A percentile compares a stretch with the other conserved stretches of the same genome.
Conservation (phyloP, 805 yeast genomes). For the Yarrowia bubula region DNA sequence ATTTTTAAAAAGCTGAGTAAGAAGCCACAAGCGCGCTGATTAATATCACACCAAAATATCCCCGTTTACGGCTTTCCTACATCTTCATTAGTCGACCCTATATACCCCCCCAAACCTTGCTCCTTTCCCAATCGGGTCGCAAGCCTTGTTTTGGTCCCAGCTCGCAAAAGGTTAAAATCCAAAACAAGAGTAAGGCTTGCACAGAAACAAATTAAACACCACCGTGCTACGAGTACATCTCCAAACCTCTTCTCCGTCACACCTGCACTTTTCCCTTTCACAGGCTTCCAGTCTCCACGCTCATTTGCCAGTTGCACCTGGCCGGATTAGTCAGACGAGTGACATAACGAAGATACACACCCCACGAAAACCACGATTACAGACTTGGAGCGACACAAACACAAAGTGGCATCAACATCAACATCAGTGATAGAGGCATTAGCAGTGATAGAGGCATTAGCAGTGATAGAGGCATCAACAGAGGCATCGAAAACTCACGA, state of each 20-base stretch:
- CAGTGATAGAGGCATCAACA: background rate
- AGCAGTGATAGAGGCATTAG: background rate
- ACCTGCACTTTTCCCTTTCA: background rate
- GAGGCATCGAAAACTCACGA: background rate
- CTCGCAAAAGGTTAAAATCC: constrained; percentile 2
- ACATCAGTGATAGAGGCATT: background rate
- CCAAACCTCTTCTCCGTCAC: background rate
- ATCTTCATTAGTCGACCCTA: background rate
- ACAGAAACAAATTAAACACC: constrained; percentile 4
- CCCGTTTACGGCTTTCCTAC: too few relatives aligned
- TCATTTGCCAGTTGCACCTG: constrained; percentile 20
- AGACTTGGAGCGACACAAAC: too few relatives aligned
- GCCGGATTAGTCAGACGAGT: background rate
- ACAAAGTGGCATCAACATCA: background rate
- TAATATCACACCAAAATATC: too few relatives aligned
- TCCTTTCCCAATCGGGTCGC: constrained; percentile 24
- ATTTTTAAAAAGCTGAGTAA: too few relatives aligned
- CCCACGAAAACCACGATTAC: too few relatives aligned
- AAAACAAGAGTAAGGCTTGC: constrained; percentile 10
- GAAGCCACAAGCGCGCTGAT: too few relatives aligned
- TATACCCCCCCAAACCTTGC: constrained; percentile 1
- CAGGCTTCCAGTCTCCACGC: constrained; percentile 17
- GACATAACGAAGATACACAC: too few relatives aligned
- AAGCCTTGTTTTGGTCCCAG: constrained; percentile 26
- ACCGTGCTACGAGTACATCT: background rate